Evolutionary conservation across 108 stramenopile species (phyloP).

Genomic region (Stephanodiscus triporus): DNA sequence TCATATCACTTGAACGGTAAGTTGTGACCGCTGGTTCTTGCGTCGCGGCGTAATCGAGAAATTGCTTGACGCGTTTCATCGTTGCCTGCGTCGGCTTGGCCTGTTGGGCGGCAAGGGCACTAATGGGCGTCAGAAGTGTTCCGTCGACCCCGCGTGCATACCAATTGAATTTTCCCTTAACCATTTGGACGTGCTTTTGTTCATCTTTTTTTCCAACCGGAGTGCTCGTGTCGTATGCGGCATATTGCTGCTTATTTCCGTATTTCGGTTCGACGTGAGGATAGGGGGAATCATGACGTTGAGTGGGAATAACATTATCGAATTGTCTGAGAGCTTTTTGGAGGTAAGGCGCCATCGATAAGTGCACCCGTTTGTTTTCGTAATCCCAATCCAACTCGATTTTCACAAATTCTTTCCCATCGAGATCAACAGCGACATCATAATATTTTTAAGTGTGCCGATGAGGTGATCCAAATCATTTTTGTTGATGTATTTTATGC

Average conservation of each 20-base stretch:
- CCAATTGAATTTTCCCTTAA: not conserved
- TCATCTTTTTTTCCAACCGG: not conserved
- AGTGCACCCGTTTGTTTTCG: conserved; percentile 16
- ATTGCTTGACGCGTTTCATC: not conserved
- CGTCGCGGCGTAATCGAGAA: not conserved
- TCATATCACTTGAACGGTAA: not conserved
- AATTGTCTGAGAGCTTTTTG: not conserved
- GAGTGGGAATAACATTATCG: not conserved
- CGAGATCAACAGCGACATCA: no score
- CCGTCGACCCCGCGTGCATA: not conserved
- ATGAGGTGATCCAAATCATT: not conserved
- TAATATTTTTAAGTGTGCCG: no score
- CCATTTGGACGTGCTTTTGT: not conserved
- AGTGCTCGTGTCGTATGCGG: not conserved
- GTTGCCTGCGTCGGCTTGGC: not conserved
- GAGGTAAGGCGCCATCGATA: conserved; percentile 26
- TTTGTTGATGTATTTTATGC: conserved; percentile 47
- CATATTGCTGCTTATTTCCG: not conserved
- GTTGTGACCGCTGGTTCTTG: not conserved
- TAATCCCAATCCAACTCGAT: conserved; percentile 53
- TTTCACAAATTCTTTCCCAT: no score
- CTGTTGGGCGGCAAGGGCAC: not conserved
- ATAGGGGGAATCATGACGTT: not conserved
- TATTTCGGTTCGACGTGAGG: no score
- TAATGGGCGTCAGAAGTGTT: not conserved